phyloP scores from a whole-genome alignment of 495 filamentous ascomycete species.

The Xylaria palmicola region DNA sequence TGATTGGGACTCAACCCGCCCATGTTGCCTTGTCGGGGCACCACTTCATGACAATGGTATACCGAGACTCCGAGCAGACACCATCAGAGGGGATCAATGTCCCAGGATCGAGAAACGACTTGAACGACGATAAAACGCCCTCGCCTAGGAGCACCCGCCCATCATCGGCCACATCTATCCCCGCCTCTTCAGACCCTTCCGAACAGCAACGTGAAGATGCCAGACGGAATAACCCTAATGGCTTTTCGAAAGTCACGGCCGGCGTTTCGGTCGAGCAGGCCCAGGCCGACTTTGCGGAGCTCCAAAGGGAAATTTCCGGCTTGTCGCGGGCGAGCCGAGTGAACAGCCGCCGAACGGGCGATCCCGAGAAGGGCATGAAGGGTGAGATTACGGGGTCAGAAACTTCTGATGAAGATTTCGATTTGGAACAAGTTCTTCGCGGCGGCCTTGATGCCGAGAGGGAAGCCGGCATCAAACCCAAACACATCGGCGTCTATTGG shows the following conservation, averaged over 20 bases:
- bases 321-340: constrained; percentile 57
- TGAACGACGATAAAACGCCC: constrained; percentile 3
- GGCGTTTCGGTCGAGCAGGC: constrained; percentile 71
- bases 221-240: constrained; percentile 51
- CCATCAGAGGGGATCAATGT: not conserved
- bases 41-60: constrained; percentile 3
- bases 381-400: constrained; percentile 51
- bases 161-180: constrained; percentile 37
- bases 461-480: constrained; percentile 73
- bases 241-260: constrained; percentile 39
- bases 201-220: constrained; percentile 48
- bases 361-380: constrained; percentile 40
- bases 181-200: constrained; percentile 34
- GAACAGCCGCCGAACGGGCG: constrained; percentile 34
- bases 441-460: constrained; percentile 68
- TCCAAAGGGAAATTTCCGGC: constrained; percentile 69
- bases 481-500: constrained; percentile 80
- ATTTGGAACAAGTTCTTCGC: constrained; percentile 67
- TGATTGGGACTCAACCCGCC: not conserved
- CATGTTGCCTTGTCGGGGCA: not conserved
- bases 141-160: constrained; percentile 20
- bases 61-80: constrained; percentile 22
- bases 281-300: constrained; percentile 72
- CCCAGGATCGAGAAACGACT: constrained; percentile 3
- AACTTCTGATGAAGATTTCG: constrained; percentile 54